phyloP scores from a whole-genome alignment of 1,284 basidiomycete species.

The Leccinum huronense region DNA sequence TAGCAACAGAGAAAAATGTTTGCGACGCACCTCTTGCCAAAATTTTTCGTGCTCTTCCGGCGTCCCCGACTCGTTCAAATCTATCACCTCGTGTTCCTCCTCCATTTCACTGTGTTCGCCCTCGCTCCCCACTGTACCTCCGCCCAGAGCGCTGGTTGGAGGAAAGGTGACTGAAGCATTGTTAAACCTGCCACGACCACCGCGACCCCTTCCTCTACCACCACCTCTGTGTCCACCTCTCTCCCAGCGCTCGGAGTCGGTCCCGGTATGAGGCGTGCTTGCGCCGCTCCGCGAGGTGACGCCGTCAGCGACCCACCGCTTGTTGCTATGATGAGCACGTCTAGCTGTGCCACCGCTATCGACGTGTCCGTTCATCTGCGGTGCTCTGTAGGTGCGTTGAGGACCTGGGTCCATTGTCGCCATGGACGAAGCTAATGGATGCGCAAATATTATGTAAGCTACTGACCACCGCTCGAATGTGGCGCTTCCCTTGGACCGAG shows the following conservation, averaged over 20 bases:
- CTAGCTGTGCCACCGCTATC: slow-evolving; percentile 23
- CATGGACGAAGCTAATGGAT: slow-evolving; percentile 10
- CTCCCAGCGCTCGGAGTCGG: slow-evolving; percentile 57
- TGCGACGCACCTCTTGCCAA: slow-evolving; percentile 60
- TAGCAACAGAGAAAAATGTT: slow-evolving; percentile 14
- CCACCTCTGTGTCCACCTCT: slow-evolving; percentile 47
- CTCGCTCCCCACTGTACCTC: slow-evolving; percentile 31
- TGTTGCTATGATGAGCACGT: slow-evolving; percentile 43
- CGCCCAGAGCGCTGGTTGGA: slow-evolving; percentile 25
- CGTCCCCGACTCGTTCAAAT: slow-evolving; percentile 45
- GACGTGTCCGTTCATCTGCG: slow-evolving; percentile 22
- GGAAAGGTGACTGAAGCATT: slow-evolving; percentile 38
- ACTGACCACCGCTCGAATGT: neutral
- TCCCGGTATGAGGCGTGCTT: slow-evolving; percentile 36
- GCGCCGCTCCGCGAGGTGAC: slow-evolving; percentile 35
- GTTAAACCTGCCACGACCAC: slow-evolving; percentile 39
- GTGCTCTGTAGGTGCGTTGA: slow-evolving; percentile 21
- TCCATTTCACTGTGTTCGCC: slow-evolving; percentile 33
- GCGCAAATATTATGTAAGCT: neutral
- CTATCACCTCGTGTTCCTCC: slow-evolving; percentile 25
- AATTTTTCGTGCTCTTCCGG: slow-evolving; percentile 61
- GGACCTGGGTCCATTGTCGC: slow-evolving; percentile 28
- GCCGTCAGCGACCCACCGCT: slow-evolving; percentile 52
- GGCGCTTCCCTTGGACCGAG: neutral
- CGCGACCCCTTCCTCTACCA: slow-evolving; percentile 39